Percentiles rank a stretch among this genome's conserved stretches.
Conservation (phyloP, 805 yeast species). For the Barnettozyma vustinii region DNA sequence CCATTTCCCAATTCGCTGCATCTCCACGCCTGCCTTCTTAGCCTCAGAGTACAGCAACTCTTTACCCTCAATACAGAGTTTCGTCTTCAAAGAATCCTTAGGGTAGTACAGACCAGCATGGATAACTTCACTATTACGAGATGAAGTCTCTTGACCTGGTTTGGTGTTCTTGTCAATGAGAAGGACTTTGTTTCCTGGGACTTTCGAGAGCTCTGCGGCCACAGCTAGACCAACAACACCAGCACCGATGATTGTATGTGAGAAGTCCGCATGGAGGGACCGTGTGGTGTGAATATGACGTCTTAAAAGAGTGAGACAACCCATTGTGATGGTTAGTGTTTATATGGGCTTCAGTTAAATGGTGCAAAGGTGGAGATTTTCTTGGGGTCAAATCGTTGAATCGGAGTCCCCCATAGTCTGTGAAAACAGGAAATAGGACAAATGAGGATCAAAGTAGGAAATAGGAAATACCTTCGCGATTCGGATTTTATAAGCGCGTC, state of each 20-base stretch:
- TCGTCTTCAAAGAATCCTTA: slow-evolving; percentile 55
- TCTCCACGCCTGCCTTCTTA: slow-evolving; percentile 45
- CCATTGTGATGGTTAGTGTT: neutral
- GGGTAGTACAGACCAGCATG: slow-evolving; percentile 91
- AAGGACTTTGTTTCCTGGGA: slow-evolving; percentile 45
- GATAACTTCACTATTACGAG: slow-evolving; percentile 89
- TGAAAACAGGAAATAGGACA: neutral
- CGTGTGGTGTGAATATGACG: slow-evolving; percentile 15
- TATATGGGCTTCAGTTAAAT: neutral
- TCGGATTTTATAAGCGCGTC: neutral
- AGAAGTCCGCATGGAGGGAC: slow-evolving; percentile 38
- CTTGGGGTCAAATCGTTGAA: neutral
- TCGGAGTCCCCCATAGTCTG: neutral
- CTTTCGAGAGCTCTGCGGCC: slow-evolving; percentile 58
- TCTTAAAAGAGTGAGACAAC: neutral
- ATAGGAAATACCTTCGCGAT: neutral
- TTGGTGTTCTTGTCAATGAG: slow-evolving; percentile 63
- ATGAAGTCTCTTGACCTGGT: slow-evolving; percentile 75
- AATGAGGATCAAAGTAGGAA: neutral
- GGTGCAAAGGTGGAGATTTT: neutral
- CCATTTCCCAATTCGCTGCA: slow-evolving; percentile 74
- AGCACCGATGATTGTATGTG: slow-evolving; percentile 76
- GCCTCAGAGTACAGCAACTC: slow-evolving; percentile 50
- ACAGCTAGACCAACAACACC: slow-evolving; percentile 83
- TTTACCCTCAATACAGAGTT: slow-evolving; percentile 73